phyloP scores from a whole-genome alignment of 2,329 filamentous ascomycete genomes.

The Ramichloridium luteum region DNA sequence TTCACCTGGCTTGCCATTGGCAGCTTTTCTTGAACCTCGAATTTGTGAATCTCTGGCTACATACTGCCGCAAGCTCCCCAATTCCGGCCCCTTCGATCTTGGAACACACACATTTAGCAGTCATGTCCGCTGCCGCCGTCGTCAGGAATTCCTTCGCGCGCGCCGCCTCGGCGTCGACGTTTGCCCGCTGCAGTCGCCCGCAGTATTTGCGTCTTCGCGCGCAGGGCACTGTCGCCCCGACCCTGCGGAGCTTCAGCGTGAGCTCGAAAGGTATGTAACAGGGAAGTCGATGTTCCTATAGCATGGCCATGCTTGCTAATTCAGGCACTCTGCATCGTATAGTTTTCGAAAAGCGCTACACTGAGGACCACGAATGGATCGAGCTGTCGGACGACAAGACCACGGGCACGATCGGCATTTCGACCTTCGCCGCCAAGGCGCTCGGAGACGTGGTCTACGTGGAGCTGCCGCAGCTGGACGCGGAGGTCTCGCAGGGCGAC shows the following conservation, averaged over 20 bases:
- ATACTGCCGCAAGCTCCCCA: too few species aligned
- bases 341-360: conserved; percentile 72
- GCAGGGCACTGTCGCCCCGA: conserved; percentile 10
- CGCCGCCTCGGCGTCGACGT: conserved; percentile 11
- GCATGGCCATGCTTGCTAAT: too few species aligned
- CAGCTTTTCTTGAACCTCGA: too few species aligned
- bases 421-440: conserved; percentile 77
- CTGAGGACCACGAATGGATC: conserved; percentile 97
- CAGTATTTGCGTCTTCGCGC: conserved; percentile 18
- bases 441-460: conserved; percentile 96
- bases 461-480: conserved; percentile 66
- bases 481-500: conserved; percentile 63
- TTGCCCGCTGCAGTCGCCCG: conserved; percentile 18
- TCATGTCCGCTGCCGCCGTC: conserved; percentile 11
- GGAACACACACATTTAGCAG: conserved; percentile 3
- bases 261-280: conserved; percentile 17
- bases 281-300: too few species aligned
- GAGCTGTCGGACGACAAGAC: conserved; percentile 74
- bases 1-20: too few species aligned
- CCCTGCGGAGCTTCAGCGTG: conserved; percentile 19
- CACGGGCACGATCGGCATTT: conserved; percentile 74
- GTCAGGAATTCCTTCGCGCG: conserved; percentile 13
- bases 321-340: too few species aligned
- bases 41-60: too few species aligned
- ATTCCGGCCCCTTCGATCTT: too few species aligned